phyloP scores from a whole-genome alignment of 805 yeast species.

The Lipomyces orientalis region DNA sequence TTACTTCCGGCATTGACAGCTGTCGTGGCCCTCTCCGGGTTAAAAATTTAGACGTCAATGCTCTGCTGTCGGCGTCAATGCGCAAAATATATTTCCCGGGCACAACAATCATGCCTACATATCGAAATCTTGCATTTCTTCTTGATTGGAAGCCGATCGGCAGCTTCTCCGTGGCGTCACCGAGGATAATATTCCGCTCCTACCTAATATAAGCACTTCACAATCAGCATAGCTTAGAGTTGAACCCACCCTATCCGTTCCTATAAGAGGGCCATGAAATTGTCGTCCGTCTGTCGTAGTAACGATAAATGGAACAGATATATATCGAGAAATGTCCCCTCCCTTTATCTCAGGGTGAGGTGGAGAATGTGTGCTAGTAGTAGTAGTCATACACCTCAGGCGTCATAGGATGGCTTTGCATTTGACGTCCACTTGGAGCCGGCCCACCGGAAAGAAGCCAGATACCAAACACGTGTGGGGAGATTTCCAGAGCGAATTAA shows the following conservation, averaged over 20 bases:
- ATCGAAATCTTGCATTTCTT: conserved; percentile 19
- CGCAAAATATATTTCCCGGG: conserved; percentile 35
- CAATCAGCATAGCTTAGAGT: background rate
- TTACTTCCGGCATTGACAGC: background rate
- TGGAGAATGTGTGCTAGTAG: background rate
- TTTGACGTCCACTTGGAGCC: background rate
- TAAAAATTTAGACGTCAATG: background rate
- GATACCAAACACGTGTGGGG: background rate
- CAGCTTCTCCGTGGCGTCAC: conserved; percentile 34
- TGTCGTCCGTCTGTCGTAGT: conserved; percentile 35
- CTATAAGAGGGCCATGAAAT: conserved; percentile 34
- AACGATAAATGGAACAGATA: conserved; percentile 25
- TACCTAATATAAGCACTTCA: conserved; percentile 5
- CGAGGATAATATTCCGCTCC: conserved; percentile 35
- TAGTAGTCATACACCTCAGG: background rate
- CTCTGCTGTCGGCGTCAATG: conserved; percentile 22
- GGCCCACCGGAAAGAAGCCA: background rate
- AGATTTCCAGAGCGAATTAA: background rate
- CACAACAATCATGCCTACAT: conserved; percentile 37
- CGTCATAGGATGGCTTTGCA: background rate
- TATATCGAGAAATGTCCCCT: conserved; percentile 43
- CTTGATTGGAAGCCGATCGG: conserved; percentile 25
- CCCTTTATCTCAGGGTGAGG: background rate
- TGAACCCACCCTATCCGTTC: conserved; percentile 35
- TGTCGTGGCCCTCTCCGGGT: background rate